Base-by-base conservation (phyloP, 2,329 filamentous ascomycete species). In the Colletotrichum cuscutae region DNA sequence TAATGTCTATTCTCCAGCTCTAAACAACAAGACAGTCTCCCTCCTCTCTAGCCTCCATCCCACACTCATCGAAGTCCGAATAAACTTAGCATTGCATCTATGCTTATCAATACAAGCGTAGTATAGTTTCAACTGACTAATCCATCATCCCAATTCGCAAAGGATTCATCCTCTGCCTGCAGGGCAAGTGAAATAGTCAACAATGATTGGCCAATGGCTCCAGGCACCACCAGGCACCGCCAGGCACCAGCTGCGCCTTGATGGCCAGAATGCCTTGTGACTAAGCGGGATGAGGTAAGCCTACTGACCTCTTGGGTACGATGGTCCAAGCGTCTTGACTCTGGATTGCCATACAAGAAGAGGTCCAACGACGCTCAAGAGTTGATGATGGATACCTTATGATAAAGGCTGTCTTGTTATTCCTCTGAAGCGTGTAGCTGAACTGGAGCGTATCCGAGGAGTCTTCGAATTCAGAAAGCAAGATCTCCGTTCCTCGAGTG, bases 191-290 rank as follows among this genome's bases (percentile, higher is more conserved):
- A 9, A n/a, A 8, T 3, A 3, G 3, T 42, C 62, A 11, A 0
- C 2, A 3, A 11, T 32, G 46, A 68, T 65, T 69, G 67, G 68
- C 1, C 64, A 68, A 52, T 71, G 28, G 15, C 22, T 28, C 37
- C 49, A 71, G 58, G 68, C 58, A 68, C 59, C 49, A 42, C 26
- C 32, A 63, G 66, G 65, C 58, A 68, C 58, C 49, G 28, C 24
- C 32, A 63, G 65, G 66, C 68, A 71, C 46, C 68, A 57, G 52
- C 58, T 53, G 68, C 57, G 28, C 37, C 7, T 1, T 53, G 28
- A 19, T 22, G 22, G 19, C 19, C 7, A 37, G 1, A 8, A n/a
- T 26, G 12, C 1, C 2, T 11, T 26, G 63, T 71, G 42, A 49
- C 42, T 49, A 49, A 49, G 42, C 42, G 42, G 42, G 42, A 49